Base-by-base conservation (phyloP, 768 basidiomycete genomes). In the Suillus placidus region DNA sequence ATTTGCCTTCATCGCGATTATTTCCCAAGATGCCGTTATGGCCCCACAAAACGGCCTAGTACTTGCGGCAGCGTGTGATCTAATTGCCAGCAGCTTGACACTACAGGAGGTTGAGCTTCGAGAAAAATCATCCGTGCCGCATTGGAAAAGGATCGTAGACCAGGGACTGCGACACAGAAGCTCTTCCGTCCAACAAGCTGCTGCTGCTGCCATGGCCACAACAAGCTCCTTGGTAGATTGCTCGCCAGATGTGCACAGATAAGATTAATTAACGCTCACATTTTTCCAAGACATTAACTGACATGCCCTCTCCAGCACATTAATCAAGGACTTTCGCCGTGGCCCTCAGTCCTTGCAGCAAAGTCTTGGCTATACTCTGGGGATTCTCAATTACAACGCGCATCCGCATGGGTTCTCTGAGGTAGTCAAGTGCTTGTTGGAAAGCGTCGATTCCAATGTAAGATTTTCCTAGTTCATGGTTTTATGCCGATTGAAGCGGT, bases 141-240 rank as follows among this genome's bases (percentile, higher is more conserved):
- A 82, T 65, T 96, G 94, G 94, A 80, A 81, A 62, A 80, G 83
- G 49, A 78, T 97, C 49, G 77, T 95, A 45, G 89, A 95, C 71
- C 79, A 84, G 63, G 87, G 89, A 20, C 79, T 96, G 65, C 91
- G 89, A 76, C 88, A 93, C 73, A 82, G 88, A 66, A 85, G 79
- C 54, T 70, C 74, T 2, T 71, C 76, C 18, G 92, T 92, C 4
- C 96, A 96, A 77, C 88, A 92, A 69, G 87, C 89, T 9, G 93
- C 90, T 40, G 90, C 94, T 14, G 76, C 73, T 32, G 90, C 92
- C 7, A 84, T 94, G 80, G 83, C 85, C 4, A 76, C 83, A n/a
- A 78, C 93, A 64, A 95, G 93, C 74, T 80, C 80, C 63, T 81
- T 93, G 2, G 80, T 83, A 37, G 89, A 94, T 70, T 91, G 88